Base-by-base conservation (phyloP, 257 asterid genomes). In the Dorcoceras hygrometricum region DNA sequence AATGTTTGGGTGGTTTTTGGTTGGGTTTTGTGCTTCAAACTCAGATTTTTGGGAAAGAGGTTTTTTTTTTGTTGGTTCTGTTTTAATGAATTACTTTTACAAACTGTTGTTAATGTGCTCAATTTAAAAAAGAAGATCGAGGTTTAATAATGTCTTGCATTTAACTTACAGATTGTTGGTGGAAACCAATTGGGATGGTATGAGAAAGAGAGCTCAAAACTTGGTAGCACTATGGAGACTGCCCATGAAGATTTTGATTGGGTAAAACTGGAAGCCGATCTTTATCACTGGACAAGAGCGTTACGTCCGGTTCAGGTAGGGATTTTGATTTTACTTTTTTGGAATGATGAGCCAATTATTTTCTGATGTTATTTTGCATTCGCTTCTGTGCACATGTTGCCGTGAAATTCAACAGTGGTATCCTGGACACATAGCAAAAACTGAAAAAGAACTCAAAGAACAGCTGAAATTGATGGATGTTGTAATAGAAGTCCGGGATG, bases 381-480 rank as follows among this genome's bases (percentile, higher is more conserved):
- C 8, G 28, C 66, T 46, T 79, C 56, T 63, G 65, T 79, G 55
- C 67, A 51, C 74, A 39, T 64, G 57, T 39, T 56, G 55, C 20
- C 76, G 69, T 68, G 62, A 58, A 68, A 71, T 77, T 62, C 46
- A 29, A 57, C 63, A 90, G 97, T 93, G 99, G 97, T 93, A 90
- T 81, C 99, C 99, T 11, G 99, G 97, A 61, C 99, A 94, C 79
- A 90, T 93, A 50, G 95, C 88, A 25, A 94, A 90, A 85, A 85
- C 97, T 46, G 96, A 90, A 79, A 94, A 85, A 66, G 95, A 88
- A 80, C 96, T 94, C 65, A 94, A 94, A 86, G 88, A 84, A 51
- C 97, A 94, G 82, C 82, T 94, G 75, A 94, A 90, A 79, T 73
- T 90, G 86, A 90, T 90, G 96, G 99, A 94, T 76, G 97, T 94